These are phyloP conservation scores for Glomus cerebriforme DNA, from an alignment of 192 early-diverging fungal species.

Conservation along the genomic window DNA sequence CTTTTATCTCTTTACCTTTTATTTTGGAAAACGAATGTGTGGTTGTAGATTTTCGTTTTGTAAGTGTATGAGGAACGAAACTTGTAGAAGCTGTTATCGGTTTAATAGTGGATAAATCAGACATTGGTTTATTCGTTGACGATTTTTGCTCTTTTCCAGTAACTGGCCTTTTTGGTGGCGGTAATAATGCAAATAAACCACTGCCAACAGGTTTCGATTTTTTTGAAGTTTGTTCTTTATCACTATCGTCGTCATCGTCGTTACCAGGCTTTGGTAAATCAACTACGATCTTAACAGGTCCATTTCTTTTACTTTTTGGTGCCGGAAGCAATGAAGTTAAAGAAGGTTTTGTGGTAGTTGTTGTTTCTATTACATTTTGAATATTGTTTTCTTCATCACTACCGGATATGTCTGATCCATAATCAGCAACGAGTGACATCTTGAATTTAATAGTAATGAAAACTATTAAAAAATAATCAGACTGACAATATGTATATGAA, in stretches of 20 bases:
- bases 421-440: constrained; percentile 34
- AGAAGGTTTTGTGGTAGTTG: background rate
- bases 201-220: background rate
- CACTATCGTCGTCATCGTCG: background rate
- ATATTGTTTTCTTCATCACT: background rate
- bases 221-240: constrained; percentile 6
- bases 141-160: background rate
- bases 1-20: background rate
- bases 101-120: background rate
- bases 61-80: constrained; percentile 20
- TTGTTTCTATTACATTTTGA: background rate
- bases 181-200: constrained; percentile 17
- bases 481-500: too few relatives aligned
- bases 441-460: background rate
- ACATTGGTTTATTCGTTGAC: background rate
- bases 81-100: background rate
- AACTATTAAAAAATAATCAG: too few relatives aligned
- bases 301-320: constrained; percentile 17
- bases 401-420: constrained; percentile 1
- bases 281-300: constrained; percentile 28
- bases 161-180: constrained; percentile 11
- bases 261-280: constrained; percentile 5
- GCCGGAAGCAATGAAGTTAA: background rate
- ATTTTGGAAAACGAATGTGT: background rate
- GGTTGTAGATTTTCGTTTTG: background rate